Percentiles rank a stretch among this genome's conserved stretches.
These are phyloP conservation scores for Chaetomiaceae sp. DNA, from an alignment of 2,329 filamentous ascomycete genomes.

Conservation along the genomic window DNA sequence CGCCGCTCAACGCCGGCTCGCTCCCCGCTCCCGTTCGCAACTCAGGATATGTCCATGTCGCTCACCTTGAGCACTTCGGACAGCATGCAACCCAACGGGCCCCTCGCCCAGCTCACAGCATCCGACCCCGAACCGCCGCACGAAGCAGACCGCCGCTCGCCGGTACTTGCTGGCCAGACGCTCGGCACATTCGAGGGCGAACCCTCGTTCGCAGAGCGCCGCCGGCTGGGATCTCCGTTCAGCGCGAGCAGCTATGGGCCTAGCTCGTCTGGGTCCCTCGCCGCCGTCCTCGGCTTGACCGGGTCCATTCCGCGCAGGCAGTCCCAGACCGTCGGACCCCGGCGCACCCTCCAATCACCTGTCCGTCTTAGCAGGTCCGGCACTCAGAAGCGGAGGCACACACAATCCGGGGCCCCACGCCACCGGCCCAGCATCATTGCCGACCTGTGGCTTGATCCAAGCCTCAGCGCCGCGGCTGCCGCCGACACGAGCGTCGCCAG, in stretches of 20 bases:
- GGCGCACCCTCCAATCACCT: constrained; percentile 47
- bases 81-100: constrained; percentile 57
- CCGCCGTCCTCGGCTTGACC: constrained; percentile 33
- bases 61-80: constrained; percentile 57
- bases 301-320: constrained; percentile 35
- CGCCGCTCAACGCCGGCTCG: constrained; percentile 43
- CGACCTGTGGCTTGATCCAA: constrained; percentile 48
- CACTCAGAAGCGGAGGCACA: constrained; percentile 50
- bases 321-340: constrained; percentile 44
- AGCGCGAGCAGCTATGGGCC: constrained; percentile 55
- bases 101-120: constrained; percentile 53
- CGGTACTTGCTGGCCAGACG: constrained; percentile 20
- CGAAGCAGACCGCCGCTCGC: constrained; percentile 6
- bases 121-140: constrained; percentile 30
- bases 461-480: constrained; percentile 21
- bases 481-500: constrained; percentile 6
- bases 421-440: constrained; percentile 50
- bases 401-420: constrained; percentile 44
- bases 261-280: constrained; percentile 48
- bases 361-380: constrained; percentile 47
- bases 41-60: constrained; percentile 57
- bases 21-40: constrained; percentile 47
- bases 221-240: constrained; percentile 50
- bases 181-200: constrained; percentile 24
- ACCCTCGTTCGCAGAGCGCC: constrained; percentile 28